Conservation (phyloP, 2,329 filamentous ascomycete species). For the Xylariomycetidae sp. region DNA sequence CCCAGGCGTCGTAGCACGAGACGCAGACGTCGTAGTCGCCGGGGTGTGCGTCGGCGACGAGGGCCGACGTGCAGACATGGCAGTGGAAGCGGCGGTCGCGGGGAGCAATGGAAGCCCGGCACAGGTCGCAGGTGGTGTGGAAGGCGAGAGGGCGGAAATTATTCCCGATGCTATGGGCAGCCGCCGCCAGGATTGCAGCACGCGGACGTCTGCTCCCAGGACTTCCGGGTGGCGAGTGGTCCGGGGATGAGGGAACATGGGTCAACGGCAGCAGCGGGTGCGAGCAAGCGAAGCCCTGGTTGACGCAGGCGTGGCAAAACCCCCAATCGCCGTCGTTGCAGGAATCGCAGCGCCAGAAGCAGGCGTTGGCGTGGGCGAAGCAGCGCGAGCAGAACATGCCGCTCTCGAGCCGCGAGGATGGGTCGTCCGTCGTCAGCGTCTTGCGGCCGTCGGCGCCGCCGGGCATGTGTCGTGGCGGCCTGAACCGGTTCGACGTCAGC, state of each 20-base stretch:
- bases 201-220: slow-evolving; percentile 30
- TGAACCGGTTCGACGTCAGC: slow-evolving; percentile 52
- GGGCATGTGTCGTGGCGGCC: slow-evolving; percentile 41
- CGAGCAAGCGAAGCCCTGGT: slow-evolving; percentile 72
- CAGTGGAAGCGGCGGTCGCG: slow-evolving; percentile 73
- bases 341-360: slow-evolving; percentile 81
- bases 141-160: slow-evolving; percentile 65
- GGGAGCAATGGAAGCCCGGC: slow-evolving; percentile 64
- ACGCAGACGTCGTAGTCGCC: slow-evolving; percentile 88
- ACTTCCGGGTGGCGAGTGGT: slow-evolving; percentile 18
- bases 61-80: slow-evolving; percentile 27
- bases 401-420: slow-evolving; percentile 60
- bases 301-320: slow-evolving; percentile 83
- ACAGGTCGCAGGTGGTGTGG: slow-evolving; percentile 72
- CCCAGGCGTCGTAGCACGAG: slow-evolving; percentile 65
- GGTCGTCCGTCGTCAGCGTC: slow-evolving; percentile 61
- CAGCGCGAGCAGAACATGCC: slow-evolving; percentile 84
- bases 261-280: slow-evolving; percentile 75
- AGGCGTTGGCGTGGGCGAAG: slow-evolving; percentile 65
- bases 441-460: slow-evolving; percentile 49
- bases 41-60: slow-evolving; percentile 36
- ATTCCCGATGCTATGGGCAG: slow-evolving; percentile 39
- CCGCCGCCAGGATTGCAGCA: slow-evolving; percentile 42
- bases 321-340: slow-evolving; percentile 96
- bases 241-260: slow-evolving; percentile 41